A percentile compares a stretch with the other conserved stretches of the same genome.
Evolutionary conservation across 345 rosid genomes (phyloP).

Genomic region (Reutealis trisperma): DNA sequence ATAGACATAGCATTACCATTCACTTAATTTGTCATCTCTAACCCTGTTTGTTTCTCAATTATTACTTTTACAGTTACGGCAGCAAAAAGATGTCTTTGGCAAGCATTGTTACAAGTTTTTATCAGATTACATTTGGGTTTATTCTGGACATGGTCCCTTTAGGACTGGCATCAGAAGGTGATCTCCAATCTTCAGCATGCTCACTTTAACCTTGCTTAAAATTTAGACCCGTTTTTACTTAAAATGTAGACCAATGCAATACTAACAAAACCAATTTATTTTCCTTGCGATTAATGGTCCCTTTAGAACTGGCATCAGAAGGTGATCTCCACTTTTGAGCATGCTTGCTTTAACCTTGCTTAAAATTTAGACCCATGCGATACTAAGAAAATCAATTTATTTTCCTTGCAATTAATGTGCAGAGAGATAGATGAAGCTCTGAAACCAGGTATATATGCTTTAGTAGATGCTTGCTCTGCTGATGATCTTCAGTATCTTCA

Average conservation of each 20-base stretch:
- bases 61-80: conserved; percentile 61
- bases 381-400: conserved; percentile 12
- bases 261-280: conserved; percentile 13
- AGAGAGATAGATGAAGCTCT: conserved; percentile 93
- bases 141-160: conserved; percentile 72
- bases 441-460: conserved; percentile 84
- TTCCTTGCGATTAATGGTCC: conserved; percentile 41
- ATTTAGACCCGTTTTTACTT: neutral
- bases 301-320: conserved; percentile 69
- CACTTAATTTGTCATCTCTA: conserved; percentile 6
- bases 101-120: conserved; percentile 75
- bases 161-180: conserved; percentile 83
- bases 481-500: conserved; percentile 87
- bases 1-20: neutral
- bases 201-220: neutral
- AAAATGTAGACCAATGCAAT: neutral
- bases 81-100: conserved; percentile 74
- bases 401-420: conserved; percentile 26
- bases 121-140: conserved; percentile 69
- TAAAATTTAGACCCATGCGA: neutral
- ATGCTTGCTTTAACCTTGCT: neutral
- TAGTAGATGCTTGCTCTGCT: conserved; percentile 78
- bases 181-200: neutral
- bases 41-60: conserved; percentile 15
- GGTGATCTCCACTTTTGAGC: conserved; percentile 39